These are phyloP conservation scores for Trichosphaerium sp. DNA, from an alignment of 78 protist genomes.

Conservation along the genomic window DNA sequence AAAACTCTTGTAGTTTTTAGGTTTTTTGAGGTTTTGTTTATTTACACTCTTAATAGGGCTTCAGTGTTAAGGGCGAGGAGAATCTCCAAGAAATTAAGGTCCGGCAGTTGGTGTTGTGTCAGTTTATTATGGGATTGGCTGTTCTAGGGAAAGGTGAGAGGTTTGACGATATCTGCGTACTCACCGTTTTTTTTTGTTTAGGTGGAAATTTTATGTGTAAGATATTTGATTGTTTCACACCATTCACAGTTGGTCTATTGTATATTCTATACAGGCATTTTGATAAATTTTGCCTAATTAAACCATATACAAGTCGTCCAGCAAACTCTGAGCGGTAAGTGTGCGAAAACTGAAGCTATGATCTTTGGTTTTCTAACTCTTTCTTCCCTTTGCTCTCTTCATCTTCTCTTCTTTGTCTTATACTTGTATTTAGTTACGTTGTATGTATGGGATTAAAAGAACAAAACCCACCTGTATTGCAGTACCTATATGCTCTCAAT, in stretches of 20 bases:
- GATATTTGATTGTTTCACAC: constrained; percentile 70
- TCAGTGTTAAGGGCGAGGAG: constrained; percentile 52
- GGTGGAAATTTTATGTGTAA: constrained; percentile 83
- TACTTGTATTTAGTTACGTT: background rate
- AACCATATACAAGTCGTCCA: constrained; percentile 82
- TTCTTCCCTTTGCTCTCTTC: background rate
- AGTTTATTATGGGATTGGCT: constrained; percentile 44
- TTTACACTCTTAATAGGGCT: too few relatives aligned
- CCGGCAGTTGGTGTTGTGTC: constrained; percentile 64
- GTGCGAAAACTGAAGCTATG: background rate
- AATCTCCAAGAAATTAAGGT: constrained; percentile 55
- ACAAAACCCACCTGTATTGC: background rate
- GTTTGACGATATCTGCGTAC: too few relatives aligned
- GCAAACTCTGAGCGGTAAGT: constrained; percentile 84
- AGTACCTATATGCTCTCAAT: constrained; percentile 6
- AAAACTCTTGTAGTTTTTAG: too few relatives aligned
- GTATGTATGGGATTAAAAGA: constrained; percentile 7
- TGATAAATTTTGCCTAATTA: constrained; percentile 50
- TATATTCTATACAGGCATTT: constrained; percentile 47
- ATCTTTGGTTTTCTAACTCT: too few relatives aligned
- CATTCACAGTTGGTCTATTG: constrained; percentile 61
- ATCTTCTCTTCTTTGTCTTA: background rate
- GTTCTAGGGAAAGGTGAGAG: constrained; percentile 15
- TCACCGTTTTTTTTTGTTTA: too few relatives aligned
- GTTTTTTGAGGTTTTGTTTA: background rate